These are phyloP conservation scores for Drechslera avenae DNA, from an alignment of 2,329 filamentous ascomycete species.

Conservation along the genomic window DNA sequence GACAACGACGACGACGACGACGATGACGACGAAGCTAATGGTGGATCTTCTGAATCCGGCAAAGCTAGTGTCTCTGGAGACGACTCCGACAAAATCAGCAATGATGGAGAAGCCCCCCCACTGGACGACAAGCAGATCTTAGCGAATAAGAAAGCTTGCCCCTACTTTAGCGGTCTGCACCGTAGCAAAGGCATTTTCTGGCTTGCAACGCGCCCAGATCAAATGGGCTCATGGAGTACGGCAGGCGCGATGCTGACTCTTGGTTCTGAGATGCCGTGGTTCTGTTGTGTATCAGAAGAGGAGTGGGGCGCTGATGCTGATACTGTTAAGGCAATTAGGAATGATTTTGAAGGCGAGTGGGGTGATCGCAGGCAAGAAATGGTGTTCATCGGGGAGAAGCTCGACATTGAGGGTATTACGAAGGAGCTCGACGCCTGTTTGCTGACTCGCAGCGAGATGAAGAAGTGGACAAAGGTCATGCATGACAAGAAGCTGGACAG, in stretches of 20 bases:
- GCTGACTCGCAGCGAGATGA: constrained; percentile 63
- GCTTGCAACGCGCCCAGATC: constrained; percentile 63
- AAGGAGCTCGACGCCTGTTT: constrained; percentile 64
- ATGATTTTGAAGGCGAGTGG: constrained; percentile 62
- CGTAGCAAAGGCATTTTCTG: constrained; percentile 68
- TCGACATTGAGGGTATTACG: constrained; percentile 60
- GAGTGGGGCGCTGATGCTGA: constrained; percentile 57
- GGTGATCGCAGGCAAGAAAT: constrained; percentile 73
- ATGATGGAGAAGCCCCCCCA: constrained; percentile 40
- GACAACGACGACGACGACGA: constrained; percentile 11
- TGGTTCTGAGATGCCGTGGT: constrained; percentile 62
- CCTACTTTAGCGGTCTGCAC: constrained; percentile 61
- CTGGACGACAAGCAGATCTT: constrained; percentile 53
- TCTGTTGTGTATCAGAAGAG: constrained; percentile 63
- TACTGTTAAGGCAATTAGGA: constrained; percentile 54
- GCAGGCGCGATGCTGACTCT: constrained; percentile 69
- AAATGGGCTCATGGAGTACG: constrained; percentile 66
- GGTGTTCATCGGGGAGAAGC: constrained; percentile 72
- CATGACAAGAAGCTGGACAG: constrained; percentile 29
- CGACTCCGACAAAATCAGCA: constrained; percentile 24
- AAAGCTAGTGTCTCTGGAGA: constrained; percentile 19
- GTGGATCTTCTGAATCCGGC: constrained; percentile 23
- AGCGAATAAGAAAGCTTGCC: constrained; percentile 60
- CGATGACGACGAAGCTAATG: neutral
- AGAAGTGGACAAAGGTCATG: constrained; percentile 50